These are phyloP conservation scores for Leishmania lainsoni DNA, from an alignment of 208 protist genomes.

Conservation along the genomic window DNA sequence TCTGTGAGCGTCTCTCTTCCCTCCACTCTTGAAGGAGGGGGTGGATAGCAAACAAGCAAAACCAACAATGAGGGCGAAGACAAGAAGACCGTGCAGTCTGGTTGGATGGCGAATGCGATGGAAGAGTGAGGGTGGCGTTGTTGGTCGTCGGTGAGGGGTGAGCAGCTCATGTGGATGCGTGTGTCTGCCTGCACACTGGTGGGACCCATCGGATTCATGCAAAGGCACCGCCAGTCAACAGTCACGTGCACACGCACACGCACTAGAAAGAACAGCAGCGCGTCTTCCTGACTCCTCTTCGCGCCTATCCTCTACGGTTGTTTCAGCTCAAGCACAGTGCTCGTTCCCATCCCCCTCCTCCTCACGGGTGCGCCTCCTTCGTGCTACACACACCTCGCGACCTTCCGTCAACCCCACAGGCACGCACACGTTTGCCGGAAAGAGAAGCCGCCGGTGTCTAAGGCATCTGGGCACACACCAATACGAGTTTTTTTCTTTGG, in stretches of 20 bases:
- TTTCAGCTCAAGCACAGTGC: background rate
- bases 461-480: background rate
- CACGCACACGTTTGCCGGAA: background rate
- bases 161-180: conserved; percentile 1
- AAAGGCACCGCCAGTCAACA: background rate
- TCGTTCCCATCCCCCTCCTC: background rate
- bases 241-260: background rate
- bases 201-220: background rate
- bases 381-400: background rate
- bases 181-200: conserved; percentile 7
- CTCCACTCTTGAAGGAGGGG: background rate
- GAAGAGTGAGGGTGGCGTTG: background rate
- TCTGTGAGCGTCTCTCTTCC: background rate
- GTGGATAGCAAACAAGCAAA: too few species aligned
- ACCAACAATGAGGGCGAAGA: background rate
- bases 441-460: background rate
- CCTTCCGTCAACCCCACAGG: background rate
- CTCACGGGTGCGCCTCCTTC: background rate
- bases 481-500: background rate
- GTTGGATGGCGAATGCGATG: background rate
- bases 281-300: background rate
- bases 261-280: background rate
- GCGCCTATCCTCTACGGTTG: background rate
- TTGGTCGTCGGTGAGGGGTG: background rate
- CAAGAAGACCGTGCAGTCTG: background rate